Conservation (phyloP, 2,329 filamentous ascomycete genomes). For the Colletotrichum trifolii region DNA sequence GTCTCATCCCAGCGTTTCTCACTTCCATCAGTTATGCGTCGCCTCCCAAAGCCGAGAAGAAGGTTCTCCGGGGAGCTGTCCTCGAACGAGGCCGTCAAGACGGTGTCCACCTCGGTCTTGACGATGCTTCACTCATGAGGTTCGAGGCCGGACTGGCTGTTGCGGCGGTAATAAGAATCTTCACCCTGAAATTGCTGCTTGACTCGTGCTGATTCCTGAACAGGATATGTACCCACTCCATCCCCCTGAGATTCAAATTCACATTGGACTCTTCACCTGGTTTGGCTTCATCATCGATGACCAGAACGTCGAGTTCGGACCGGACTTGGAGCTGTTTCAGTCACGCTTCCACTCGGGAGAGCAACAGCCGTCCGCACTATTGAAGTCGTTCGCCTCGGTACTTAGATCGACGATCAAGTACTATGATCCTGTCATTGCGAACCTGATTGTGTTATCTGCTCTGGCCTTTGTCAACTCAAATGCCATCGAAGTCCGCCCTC, state of each 20-base stretch:
- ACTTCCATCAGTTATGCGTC: constrained; percentile 8
- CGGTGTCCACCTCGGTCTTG: constrained; percentile 2
- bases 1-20: constrained; percentile 17
- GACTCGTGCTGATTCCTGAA: background rate
- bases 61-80: constrained; percentile 7
- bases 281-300: constrained; percentile 46
- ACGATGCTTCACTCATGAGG: constrained; percentile 20
- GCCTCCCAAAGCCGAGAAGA: background rate
- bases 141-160: constrained; percentile 27
- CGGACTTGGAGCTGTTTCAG: constrained; percentile 41
- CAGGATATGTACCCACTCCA: constrained; percentile 38
- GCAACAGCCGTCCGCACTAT: constrained; percentile 37
- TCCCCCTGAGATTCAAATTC: constrained; percentile 42
- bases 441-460: constrained; percentile 42
- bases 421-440: constrained; percentile 43
- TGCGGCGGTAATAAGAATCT: constrained; percentile 8
- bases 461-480: constrained; percentile 45
- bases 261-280: constrained; percentile 46
- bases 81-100: constrained; percentile 7
- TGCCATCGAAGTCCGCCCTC: constrained; percentile 39
- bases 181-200: background rate
- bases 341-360: constrained; percentile 39
- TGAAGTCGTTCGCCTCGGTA: constrained; percentile 40
- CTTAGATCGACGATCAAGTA: constrained; percentile 39
- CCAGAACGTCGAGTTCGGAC: constrained; percentile 36